Evolutionary conservation across 352 stramenopile species (phyloP).

Genomic region (Phytopythium chamaehyphon): DNA sequence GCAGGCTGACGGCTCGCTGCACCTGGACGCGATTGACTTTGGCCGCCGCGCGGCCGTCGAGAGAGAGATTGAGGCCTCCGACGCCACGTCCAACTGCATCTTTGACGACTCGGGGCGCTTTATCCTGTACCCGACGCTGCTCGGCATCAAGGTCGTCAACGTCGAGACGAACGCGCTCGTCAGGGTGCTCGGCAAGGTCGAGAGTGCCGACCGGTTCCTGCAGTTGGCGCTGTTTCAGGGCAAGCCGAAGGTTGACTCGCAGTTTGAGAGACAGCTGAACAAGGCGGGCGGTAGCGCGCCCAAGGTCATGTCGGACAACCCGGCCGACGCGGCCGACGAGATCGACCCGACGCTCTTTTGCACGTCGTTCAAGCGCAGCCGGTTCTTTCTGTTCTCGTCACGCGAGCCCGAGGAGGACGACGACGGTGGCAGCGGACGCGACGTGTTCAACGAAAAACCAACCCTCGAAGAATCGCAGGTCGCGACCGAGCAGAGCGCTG

Average conservation of each 20-base stretch:
- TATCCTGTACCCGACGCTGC: conserved; percentile 93
- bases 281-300: conserved; percentile 42
- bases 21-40: conserved; percentile 89
- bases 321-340: conserved; percentile 12
- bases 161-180: conserved; percentile 92
- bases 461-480: conserved; percentile 92
- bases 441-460: conserved; percentile 99
- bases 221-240: conserved; percentile 92
- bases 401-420: conserved; percentile 89
- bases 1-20: conserved; percentile 59
- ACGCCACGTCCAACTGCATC: conserved; percentile 72
- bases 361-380: conserved; percentile 87
- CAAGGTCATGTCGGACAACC: conserved; percentile 59
- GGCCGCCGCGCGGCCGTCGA: conserved; percentile 82
- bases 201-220: conserved; percentile 96
- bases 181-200: conserved; percentile 91
- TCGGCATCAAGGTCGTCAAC: conserved; percentile 97
- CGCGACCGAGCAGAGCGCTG: conserved; percentile 60
- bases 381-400: conserved; percentile 97
- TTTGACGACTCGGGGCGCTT: conserved; percentile 97
- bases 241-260: conserved; percentile 94
- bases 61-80: conserved; percentile 55
- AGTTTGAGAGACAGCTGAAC: conserved; percentile 89
- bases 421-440: conserved; percentile 63
- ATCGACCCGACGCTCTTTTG: conserved; percentile 87